Conservation (phyloP, 2,329 filamentous ascomycete species). For the Rosellinia necatrix region DNA sequence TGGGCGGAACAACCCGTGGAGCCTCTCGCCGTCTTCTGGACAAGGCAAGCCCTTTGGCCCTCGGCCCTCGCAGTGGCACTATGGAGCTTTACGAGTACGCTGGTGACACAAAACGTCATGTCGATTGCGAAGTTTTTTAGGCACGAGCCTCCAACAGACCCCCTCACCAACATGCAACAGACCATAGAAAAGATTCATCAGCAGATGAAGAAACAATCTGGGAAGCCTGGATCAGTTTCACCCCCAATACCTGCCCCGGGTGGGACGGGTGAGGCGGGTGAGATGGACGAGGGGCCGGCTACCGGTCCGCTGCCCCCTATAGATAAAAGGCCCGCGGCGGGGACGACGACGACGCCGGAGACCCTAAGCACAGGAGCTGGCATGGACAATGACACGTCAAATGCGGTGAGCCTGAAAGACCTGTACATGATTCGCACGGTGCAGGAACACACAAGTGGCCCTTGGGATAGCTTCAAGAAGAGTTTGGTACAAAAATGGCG, state of each 20-base stretch:
- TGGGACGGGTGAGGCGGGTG: slow-evolving; percentile 27
- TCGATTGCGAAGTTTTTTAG: slow-evolving; percentile 54
- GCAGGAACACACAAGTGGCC: slow-evolving; percentile 36
- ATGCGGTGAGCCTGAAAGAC: slow-evolving; percentile 29
- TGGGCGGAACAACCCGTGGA: slow-evolving; percentile 56
- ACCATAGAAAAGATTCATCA: slow-evolving; percentile 40
- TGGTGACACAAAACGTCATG: slow-evolving; percentile 51
- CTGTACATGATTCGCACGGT: slow-evolving; percentile 41
- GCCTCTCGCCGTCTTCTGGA: slow-evolving; percentile 48
- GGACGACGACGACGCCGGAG: slow-evolving; percentile 29
- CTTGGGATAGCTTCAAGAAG: slow-evolving; percentile 42
- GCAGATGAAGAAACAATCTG: slow-evolving; percentile 31
- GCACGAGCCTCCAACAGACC: slow-evolving; percentile 40
- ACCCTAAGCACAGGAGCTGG: slow-evolving; percentile 23
- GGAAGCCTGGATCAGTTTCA: slow-evolving; percentile 23
- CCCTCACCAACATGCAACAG: slow-evolving; percentile 31
- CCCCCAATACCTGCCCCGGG: slow-evolving; percentile 24
- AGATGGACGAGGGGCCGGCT: slow-evolving; percentile 15
- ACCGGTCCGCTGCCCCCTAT: neutral
- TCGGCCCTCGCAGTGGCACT: slow-evolving; percentile 54
- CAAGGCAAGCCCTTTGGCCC: slow-evolving; percentile 59
- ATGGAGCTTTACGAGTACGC: slow-evolving; percentile 56
- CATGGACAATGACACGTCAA: slow-evolving; percentile 23
- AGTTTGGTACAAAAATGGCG: slow-evolving; percentile 54
- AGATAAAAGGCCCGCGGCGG: slow-evolving; percentile 18